Evolutionary conservation across 345 rosid species (phyloP), one percentile per base, ranked within the genome.

Genomic region (Gossypium raimondii): DNA sequence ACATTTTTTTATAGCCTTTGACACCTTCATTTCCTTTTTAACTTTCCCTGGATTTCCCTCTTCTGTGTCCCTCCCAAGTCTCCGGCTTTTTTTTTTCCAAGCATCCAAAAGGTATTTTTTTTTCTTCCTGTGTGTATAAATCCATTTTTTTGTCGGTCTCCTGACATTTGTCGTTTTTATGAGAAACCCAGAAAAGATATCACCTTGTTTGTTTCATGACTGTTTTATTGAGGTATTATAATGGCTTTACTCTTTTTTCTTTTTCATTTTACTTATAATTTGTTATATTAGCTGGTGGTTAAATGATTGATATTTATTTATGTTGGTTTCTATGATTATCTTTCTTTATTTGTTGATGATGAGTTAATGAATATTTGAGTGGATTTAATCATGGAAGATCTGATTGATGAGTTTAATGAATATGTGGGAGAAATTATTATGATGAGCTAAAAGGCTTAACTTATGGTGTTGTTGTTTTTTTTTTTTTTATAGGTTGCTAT

Each of bases 151-250:
- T 3, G 20, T 3, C 4, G 1, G 25, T 29, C 14, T 9, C 20
- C 72, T 48, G 58, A 29, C 57, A 9, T 1, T 68, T 50, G 43
- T 50, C 59, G 9, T 34, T 63, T 16, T 22, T 34, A n/a, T 52
- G 60, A 27, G 41, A 70, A 29, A 29, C 27, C 61, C 61, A n/a
- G 47, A 70, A 70, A 52, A 29, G 10, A 10, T 53, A n/a, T 52
- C 27, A n/a, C n/a, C 25, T 50, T 48, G 72, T 5, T 65, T 43
- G 43, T 48, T 70, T 71, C 79, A 57, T 78, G 74, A 57, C 70
- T 60, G 68, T 61, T 73, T 72, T 77, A n/a, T 67, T 77, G 50
- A 84, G 87, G 81, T 84, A 78, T 47, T 75, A 12, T 64, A 56
- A 34, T 57, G 27, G 45, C 17, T 2, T 17, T 74, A 11, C 59